Conservation (phyloP, 2,329 filamentous ascomycete species). For the Zelopaecilomyces penicillatus region DNA sequence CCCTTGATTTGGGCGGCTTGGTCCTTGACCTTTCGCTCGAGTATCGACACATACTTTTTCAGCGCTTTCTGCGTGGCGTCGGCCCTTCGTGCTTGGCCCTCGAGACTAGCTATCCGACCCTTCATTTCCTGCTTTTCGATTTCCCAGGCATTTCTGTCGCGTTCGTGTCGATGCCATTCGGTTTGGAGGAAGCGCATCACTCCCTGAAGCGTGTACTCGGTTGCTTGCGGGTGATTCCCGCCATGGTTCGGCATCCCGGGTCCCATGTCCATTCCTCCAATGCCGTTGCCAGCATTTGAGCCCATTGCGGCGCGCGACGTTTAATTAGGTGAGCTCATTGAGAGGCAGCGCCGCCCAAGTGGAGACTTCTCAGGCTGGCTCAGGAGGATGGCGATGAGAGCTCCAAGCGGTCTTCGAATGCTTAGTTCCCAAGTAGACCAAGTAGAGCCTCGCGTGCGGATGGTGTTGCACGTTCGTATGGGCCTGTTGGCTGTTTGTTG, state of each 20-base stretch:
- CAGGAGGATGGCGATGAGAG: constrained; percentile 9
- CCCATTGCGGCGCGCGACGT: constrained; percentile 31
- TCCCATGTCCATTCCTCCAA: constrained; percentile 37
- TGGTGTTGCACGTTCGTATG: not conserved
- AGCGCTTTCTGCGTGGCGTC: constrained; percentile 84
- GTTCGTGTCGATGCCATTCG: constrained; percentile 97
- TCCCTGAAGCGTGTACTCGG: constrained; percentile 58
- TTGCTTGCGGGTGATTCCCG: constrained; percentile 47
- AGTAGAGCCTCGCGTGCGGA: not conserved
- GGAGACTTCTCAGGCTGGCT: constrained; percentile 14
- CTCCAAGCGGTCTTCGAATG: constrained; percentile 9
- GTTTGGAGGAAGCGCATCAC: constrained; percentile 99
- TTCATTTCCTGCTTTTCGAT: constrained; percentile 99
- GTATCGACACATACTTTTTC: constrained; percentile 80
- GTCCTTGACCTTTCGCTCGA: constrained; percentile 80
- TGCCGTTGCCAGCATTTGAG: constrained; percentile 37
- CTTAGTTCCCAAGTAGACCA: not conserved
- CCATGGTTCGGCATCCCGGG: constrained; percentile 37
- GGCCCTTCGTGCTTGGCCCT: constrained; percentile 78
- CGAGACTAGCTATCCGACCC: constrained; percentile 86
- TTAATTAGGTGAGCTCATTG: constrained; percentile 29
- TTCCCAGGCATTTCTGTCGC: constrained; percentile 96
- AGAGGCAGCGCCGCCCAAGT: constrained; percentile 20
- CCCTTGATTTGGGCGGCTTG: constrained; percentile 65
- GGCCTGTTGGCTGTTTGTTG: not conserved